Percentiles rank a stretch among this genome's conserved stretches.
These are phyloP conservation scores for Solanum peruvianum DNA, from an alignment of 257 asterid genomes.

Conservation along the genomic window DNA sequence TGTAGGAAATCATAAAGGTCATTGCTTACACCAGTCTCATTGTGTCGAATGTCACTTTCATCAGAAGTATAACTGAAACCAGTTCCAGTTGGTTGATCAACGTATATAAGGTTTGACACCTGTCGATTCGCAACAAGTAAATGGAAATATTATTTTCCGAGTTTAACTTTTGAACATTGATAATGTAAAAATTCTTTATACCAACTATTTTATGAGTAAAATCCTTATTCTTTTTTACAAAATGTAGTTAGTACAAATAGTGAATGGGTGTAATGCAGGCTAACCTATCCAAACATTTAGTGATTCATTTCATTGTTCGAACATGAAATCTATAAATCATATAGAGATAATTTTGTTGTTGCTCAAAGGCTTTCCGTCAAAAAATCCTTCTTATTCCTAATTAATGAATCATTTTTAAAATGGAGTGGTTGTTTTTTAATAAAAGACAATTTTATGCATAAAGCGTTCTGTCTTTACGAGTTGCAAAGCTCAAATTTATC, in stretches of 20 bases:
- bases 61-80: constrained; percentile 28
- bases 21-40: constrained; percentile 7
- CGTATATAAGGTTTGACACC: constrained; percentile 33
- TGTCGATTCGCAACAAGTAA: neutral
- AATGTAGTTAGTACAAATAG: neutral
- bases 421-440: neutral
- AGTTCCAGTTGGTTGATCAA: constrained; percentile 42
- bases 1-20: constrained; percentile 34
- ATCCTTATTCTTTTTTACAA: neutral
- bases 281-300: neutral
- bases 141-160: neutral
- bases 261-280: neutral
- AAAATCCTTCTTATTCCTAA: neutral
- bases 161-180: neutral
- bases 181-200: neutral
- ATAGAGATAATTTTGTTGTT: neutral
- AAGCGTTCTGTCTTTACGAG: neutral
- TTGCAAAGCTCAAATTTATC: neutral
- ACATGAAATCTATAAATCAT: neutral
- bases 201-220: neutral
- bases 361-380: neutral
- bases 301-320: neutral
- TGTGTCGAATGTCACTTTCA: constrained; percentile 7
- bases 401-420: neutral
- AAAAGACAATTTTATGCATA: neutral